A percentile compares a stretch with the other conserved stretches of the same genome.
Evolutionary conservation across 208 protist species (phyloP).

Genomic region (Trypanosomatidae sp.): DNA sequence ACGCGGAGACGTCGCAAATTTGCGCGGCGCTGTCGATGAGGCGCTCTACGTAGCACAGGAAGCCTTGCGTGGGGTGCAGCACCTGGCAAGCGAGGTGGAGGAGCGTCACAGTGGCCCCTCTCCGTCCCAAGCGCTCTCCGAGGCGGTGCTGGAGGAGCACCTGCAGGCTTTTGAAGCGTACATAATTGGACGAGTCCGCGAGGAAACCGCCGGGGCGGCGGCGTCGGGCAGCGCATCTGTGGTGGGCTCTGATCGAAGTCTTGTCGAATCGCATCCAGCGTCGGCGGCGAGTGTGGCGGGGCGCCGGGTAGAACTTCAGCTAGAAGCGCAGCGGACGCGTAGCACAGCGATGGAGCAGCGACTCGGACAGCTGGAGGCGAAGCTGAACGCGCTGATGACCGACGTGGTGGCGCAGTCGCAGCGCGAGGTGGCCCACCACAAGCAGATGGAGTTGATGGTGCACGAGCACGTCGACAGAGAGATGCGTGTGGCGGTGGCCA

Average conservation of each 20-base stretch:
- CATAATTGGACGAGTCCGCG: conserved; percentile 37
- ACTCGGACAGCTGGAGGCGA: conserved; percentile 32
- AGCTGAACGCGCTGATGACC: no score
- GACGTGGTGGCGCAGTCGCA: no score
- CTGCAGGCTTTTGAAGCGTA: conserved; percentile 39
- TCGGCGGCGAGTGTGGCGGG: no score
- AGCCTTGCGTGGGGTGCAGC: background rate
- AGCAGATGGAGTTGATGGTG: no score
- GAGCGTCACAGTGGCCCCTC: background rate
- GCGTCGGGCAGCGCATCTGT: background rate
- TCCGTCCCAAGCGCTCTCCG: background rate
- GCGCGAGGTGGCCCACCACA: background rate
- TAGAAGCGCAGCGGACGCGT: conserved; percentile 28
- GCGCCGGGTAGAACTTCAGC: conserved; percentile 2
- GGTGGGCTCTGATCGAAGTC: no score
- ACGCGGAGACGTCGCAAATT: no score
- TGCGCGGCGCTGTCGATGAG: background rate
- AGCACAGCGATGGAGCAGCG: conserved; percentile 24
- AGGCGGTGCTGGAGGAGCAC: conserved; percentile 16
- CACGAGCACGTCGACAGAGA: no score
- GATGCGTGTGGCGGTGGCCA: no score
- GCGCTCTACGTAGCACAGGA: background rate
- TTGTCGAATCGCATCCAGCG: no score
- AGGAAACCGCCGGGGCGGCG: conserved; percentile 2
- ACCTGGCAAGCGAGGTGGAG: background rate